These are phyloP conservation scores for Xylariaceae sp. DNA, from an alignment of 2,329 filamentous ascomycete species.

Conservation along the genomic window DNA sequence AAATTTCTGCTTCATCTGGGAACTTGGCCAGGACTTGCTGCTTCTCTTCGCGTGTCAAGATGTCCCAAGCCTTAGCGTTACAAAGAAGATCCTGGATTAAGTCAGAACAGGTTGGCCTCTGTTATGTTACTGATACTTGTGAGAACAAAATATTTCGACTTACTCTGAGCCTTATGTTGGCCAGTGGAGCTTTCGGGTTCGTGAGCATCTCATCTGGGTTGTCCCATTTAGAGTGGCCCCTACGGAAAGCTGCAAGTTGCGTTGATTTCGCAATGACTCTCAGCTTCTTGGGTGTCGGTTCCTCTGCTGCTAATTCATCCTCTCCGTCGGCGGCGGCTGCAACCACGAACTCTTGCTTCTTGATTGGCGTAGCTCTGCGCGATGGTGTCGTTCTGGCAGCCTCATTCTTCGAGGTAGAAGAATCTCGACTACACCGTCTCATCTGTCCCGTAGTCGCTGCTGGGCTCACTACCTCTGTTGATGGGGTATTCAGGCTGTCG, in stretches of 20 bases:
- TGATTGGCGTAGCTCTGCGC: constrained; percentile 16
- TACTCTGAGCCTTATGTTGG: constrained; percentile 43
- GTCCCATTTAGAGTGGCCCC: constrained; percentile 37
- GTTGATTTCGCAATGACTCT: constrained; percentile 36
- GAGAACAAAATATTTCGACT: constrained; percentile 20
- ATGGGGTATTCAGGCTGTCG: not conserved
- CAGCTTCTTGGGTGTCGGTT: constrained; percentile 33
- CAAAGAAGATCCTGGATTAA: constrained; percentile 43
- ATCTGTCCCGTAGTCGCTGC: not conserved
- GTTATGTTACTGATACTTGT: not conserved
- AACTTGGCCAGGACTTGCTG: constrained; percentile 45
- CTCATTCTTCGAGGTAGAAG: constrained; percentile 23
- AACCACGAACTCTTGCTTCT: constrained; percentile 25
- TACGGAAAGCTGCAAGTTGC: constrained; percentile 34
- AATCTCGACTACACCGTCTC: not conserved
- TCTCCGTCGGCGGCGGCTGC: constrained; percentile 7
- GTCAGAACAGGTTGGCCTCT: not conserved
- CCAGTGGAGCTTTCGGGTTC: constrained; percentile 44
- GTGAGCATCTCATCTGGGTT: constrained; percentile 44
- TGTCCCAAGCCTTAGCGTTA: constrained; percentile 46
- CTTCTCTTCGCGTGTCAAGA: constrained; percentile 43
- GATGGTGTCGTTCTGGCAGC: not conserved
- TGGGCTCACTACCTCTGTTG: not conserved
- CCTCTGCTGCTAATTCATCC: constrained; percentile 26
- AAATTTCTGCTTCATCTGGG: constrained; percentile 46